Percentiles rank a stretch among this genome's conserved stretches.
Evolutionary conservation across 1,284 basidiomycete genomes (phyloP).

Genomic region (Trametes versicolor): DNA sequence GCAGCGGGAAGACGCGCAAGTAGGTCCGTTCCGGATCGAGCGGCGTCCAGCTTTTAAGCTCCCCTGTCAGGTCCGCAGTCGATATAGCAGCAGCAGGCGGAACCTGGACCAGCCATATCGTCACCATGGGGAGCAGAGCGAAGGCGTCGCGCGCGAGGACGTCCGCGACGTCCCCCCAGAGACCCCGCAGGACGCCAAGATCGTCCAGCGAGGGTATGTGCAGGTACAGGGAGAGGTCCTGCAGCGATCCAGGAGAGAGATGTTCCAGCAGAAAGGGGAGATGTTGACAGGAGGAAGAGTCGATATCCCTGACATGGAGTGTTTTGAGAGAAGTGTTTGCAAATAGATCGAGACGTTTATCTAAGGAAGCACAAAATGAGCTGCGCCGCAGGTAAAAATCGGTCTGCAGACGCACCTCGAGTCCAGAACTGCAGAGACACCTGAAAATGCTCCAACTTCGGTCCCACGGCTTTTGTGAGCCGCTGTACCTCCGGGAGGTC

Average conservation of each 20-base stretch:
- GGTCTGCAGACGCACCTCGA: slow-evolving; percentile 14
- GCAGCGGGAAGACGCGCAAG: slow-evolving; percentile 27
- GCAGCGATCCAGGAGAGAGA: slow-evolving; percentile 20
- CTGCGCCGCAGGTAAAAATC: background rate
- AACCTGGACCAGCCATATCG: slow-evolving; percentile 24
- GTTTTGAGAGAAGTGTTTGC: slow-evolving; percentile 19
- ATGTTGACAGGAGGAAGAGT: slow-evolving; percentile 2
- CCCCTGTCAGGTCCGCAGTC: slow-evolving; percentile 10
- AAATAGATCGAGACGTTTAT: slow-evolving; percentile 14
- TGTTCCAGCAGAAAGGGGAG: slow-evolving; percentile 15
- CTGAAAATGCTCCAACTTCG: slow-evolving; percentile 23
- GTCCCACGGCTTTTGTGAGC: slow-evolving; percentile 15
- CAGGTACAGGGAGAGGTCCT: slow-evolving; percentile 21
- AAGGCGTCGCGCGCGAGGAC: slow-evolving; percentile 20
- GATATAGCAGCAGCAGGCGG: slow-evolving; percentile 18
- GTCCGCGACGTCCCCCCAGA: slow-evolving; percentile 11
- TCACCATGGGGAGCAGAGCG: slow-evolving; percentile 20
- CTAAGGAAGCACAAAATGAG: slow-evolving; percentile 5
- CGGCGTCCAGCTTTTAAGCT: slow-evolving; percentile 24
- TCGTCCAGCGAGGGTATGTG: slow-evolving; percentile 8
- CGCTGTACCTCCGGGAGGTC: slow-evolving; percentile 18
- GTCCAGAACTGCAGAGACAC: slow-evolving; percentile 21
- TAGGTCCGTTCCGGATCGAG: slow-evolving; percentile 14
- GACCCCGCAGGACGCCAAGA: slow-evolving; percentile 1
- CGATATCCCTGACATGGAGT: slow-evolving; percentile 26